A percentile compares a stretch with the other conserved stretches of the same genome.
These are phyloP conservation scores for Trametes maxima DNA, from an alignment of 768 basidiomycete genomes.

Conservation along the genomic window DNA sequence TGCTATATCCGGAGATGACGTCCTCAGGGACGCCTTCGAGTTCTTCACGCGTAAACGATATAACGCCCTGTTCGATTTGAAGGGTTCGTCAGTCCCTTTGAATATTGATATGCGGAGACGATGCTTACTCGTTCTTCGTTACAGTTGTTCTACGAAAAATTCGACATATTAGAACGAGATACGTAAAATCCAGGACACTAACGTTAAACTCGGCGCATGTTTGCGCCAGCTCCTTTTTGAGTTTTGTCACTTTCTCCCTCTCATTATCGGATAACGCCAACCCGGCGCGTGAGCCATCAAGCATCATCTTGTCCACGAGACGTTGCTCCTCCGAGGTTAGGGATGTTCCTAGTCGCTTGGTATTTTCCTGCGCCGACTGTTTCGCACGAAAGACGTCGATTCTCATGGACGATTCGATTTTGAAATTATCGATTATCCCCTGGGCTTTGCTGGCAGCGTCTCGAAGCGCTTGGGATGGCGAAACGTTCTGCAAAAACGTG, in stretches of 20 bases:
- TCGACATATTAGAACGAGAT: too few species aligned
- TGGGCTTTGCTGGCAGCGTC: slow-evolving; percentile 80
- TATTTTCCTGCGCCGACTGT: slow-evolving; percentile 66
- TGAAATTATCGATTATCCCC: slow-evolving; percentile 63
- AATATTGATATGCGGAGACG: too few species aligned
- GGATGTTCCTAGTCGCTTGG: slow-evolving; percentile 56
- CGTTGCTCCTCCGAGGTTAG: slow-evolving; percentile 70
- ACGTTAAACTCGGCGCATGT: slow-evolving; percentile 78
- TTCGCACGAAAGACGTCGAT: slow-evolving; percentile 79
- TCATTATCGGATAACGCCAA: slow-evolving; percentile 70
- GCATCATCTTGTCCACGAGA: slow-evolving; percentile 77
- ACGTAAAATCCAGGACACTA: slow-evolving; percentile 26
- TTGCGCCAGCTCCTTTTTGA: slow-evolving; percentile 79
- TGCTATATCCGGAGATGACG: slow-evolving; percentile 76
- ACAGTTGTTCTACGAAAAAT: slow-evolving; percentile 68
- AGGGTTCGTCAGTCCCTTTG: not conserved
- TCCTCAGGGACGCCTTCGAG: slow-evolving; percentile 80
- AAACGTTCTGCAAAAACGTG: slow-evolving; percentile 82
- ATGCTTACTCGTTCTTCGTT: slow-evolving; percentile 78
- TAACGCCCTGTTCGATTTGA: slow-evolving; percentile 45
- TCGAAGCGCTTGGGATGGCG: slow-evolving; percentile 67
- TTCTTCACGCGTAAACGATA: slow-evolving; percentile 71
- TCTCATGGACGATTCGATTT: slow-evolving; percentile 79
- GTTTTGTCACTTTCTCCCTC: slow-evolving; percentile 52
- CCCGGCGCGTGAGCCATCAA: slow-evolving; percentile 81